Evolutionary conservation across 192 early-diverging fungal species (phyloP).

Genomic region (Radiomyces spectabilis): DNA sequence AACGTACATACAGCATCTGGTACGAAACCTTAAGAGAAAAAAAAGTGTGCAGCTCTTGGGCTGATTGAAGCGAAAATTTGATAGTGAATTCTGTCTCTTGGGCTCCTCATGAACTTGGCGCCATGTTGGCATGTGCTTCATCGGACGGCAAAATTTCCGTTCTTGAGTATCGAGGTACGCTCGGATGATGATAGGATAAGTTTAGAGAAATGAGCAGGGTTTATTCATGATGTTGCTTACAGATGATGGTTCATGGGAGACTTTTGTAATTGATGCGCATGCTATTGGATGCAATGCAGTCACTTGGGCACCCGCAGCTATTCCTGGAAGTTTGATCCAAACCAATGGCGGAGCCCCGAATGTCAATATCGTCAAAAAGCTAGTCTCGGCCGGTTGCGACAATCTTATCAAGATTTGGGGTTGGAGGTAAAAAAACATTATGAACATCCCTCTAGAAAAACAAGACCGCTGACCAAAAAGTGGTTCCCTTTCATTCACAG

Average conservation of each 20-base stretch:
- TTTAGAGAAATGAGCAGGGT: not conserved
- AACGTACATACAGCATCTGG: conserved; percentile 84
- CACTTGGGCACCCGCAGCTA: conserved; percentile 87
- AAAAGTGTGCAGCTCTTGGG: not conserved
- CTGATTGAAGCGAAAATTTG: not conserved
- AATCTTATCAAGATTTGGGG: conserved; percentile 95
- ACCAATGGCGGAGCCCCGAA: conserved; percentile 48
- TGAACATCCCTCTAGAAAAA: not conserved
- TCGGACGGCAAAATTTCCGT: conserved; percentile 93
- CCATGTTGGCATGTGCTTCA: conserved; percentile 85
- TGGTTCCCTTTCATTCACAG: conserved; percentile 14
- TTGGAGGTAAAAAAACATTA: conserved; percentile 31
- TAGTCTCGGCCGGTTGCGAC: conserved; percentile 94
- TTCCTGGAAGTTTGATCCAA: conserved; percentile 65
- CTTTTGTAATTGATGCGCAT: conserved; percentile 73
- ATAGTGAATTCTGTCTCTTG: conserved; percentile 93
- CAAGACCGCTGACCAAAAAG: not conserved
- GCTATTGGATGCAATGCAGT: conserved; percentile 90
- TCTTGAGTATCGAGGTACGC: conserved; percentile 82
- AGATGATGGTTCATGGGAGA: conserved; percentile 88
- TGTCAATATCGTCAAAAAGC: conserved; percentile 58
- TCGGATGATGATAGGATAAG: not conserved
- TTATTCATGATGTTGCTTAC: not conserved
- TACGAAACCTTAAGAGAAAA: conserved; percentile 21
- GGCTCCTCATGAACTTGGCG: conserved; percentile 96